Percentiles rank a stretch among this genome's conserved stretches.
phyloP scores from a whole-genome alignment of 176 grass and related monocot species.

The Musa schizocarpa region DNA sequence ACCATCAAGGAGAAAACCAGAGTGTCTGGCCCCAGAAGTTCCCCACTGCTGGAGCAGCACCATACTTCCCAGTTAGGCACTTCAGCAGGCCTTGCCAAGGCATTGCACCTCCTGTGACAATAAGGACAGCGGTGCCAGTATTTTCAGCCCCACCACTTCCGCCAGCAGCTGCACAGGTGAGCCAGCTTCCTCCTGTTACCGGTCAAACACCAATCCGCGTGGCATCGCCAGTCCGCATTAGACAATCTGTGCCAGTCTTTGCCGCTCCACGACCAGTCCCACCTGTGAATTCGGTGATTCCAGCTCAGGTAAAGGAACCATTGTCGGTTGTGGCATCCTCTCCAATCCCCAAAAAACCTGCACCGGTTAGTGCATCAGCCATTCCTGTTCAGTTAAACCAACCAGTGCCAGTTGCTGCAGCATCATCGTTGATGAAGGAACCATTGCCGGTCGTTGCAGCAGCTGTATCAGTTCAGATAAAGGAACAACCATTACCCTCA shows the following conservation, averaged over 20 bases:
- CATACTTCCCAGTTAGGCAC: slow-evolving; percentile 79
- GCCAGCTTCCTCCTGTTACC: slow-evolving; percentile 66
- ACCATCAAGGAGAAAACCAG: slow-evolving; percentile 19
- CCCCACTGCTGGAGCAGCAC: slow-evolving; percentile 53
- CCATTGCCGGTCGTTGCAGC: not conserved
- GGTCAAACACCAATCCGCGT: slow-evolving; percentile 43
- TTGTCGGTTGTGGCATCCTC: not conserved
- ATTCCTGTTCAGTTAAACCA: slow-evolving; percentile 33
- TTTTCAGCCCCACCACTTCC: slow-evolving; percentile 93
- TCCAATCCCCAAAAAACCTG: slow-evolving; percentile 4
- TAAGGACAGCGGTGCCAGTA: slow-evolving; percentile 83
- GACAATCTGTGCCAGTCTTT: slow-evolving; percentile 61
- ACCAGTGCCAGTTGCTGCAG: not conserved
- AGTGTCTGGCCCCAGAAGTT: slow-evolving; percentile 53
- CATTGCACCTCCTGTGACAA: slow-evolving; percentile 83
- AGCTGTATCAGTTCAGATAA: not conserved
- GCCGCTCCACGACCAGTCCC: slow-evolving; percentile 33
- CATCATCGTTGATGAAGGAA: not conserved
- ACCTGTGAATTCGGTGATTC: slow-evolving; percentile 25
- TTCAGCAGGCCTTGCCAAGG: slow-evolving; percentile 60
- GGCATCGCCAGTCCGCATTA: slow-evolving; percentile 77
- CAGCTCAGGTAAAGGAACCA: slow-evolving; percentile 52
- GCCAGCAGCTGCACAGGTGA: slow-evolving; percentile 34
- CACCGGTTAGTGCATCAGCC: not conserved
- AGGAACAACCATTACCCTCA: not conserved